phyloP scores from a whole-genome alignment of 106 monocot species.

The Xerophyta viscosa region DNA sequence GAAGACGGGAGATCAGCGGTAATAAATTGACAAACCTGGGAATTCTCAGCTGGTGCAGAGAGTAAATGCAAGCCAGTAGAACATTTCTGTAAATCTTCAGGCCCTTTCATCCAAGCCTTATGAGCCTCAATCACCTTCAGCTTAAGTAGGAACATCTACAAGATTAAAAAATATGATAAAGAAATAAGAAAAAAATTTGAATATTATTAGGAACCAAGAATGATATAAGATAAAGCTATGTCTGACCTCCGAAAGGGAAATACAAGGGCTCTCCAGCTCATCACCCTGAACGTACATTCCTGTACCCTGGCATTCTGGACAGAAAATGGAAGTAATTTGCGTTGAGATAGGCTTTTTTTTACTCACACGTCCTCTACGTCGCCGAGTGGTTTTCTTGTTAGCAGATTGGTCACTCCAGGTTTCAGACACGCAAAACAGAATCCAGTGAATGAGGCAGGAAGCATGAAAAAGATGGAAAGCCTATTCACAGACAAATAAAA shows the following conservation, averaged over 20 bases:
- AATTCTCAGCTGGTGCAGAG: constrained; percentile 11
- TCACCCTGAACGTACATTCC: constrained; percentile 41
- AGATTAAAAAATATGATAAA: constrained; percentile 2
- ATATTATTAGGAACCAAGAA: not conserved
- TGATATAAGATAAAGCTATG: not conserved
- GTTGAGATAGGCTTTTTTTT: constrained; percentile 9
- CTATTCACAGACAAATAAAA: constrained; percentile 27
- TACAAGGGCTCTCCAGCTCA: constrained; percentile 50
- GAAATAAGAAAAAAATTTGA: not conserved
- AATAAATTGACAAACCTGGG: constrained; percentile 29
- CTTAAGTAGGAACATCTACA: constrained; percentile 72
- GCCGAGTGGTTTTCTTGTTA: constrained; percentile 29
- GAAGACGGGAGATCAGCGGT: not conserved
- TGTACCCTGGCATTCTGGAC: constrained; percentile 87
- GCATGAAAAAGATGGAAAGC: constrained; percentile 91
- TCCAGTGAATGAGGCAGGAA: constrained; percentile 94
- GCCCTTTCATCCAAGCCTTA: constrained; percentile 76
- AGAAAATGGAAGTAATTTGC: constrained; percentile 50
- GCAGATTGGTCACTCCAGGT: constrained; percentile 19
- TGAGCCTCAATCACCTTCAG: constrained; percentile 56
- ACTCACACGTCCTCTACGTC: constrained; percentile 40
- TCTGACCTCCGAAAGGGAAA: constrained; percentile 56
- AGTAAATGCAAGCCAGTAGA: constrained; percentile 74
- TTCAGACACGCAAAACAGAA: constrained; percentile 72
- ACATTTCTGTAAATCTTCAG: constrained; percentile 66